A percentile compares a stretch with the other conserved stretches of the same genome.
These are phyloP conservation scores for Dalbergia oliveri DNA, from an alignment of 306 rosid genomes.

Conservation along the genomic window DNA sequence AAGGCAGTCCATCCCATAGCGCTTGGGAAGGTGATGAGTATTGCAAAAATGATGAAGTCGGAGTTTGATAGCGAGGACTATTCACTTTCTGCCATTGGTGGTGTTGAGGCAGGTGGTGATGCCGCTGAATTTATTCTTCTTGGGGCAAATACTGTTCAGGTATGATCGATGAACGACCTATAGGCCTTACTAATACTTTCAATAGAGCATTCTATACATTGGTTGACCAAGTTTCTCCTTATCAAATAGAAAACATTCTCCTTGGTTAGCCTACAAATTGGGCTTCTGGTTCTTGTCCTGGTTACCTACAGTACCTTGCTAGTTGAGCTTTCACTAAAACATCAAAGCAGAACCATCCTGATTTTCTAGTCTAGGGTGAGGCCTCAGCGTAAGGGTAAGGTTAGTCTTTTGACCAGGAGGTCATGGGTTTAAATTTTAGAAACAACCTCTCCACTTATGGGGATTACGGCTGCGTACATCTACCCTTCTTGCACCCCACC, in stretches of 20 bases:
- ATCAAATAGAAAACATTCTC: neutral
- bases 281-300: neutral
- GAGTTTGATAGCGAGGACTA: constrained; percentile 70
- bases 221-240: constrained; percentile 19
- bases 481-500: no score
- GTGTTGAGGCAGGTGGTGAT: constrained; percentile 92
- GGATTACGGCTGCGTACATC: no score
- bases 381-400: no score
- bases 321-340: neutral
- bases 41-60: constrained; percentile 86
- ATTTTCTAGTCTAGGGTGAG: neutral
- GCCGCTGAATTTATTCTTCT: constrained; percentile 98
- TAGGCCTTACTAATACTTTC: constrained; percentile 22
- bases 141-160: constrained; percentile 97
- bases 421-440: no score
- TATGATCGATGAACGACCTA: constrained; percentile 41
- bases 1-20: constrained; percentile 99
- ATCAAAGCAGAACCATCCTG: neutral
- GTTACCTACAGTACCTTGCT: neutral
- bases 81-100: constrained; percentile 93
- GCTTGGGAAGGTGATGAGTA: constrained; percentile 92
- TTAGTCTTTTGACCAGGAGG: no score
- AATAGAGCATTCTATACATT: neutral
- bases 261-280: neutral
- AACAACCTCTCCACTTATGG: no score